Conservation (phyloP, 176 grass and related monocot species). For the Cenchrus americanus region DNA sequence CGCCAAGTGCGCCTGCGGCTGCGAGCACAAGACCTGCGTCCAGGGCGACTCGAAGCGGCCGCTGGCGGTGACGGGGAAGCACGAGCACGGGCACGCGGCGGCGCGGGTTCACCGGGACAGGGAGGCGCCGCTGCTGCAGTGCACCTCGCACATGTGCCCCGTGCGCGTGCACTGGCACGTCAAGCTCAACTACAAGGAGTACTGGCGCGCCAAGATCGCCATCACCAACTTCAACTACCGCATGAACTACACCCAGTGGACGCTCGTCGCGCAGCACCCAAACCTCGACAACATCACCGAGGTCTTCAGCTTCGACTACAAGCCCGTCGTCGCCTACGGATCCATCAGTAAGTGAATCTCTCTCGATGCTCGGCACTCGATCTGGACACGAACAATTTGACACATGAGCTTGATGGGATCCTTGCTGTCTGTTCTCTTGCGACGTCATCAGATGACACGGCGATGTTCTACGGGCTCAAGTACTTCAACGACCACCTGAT, state of each 20-base stretch:
- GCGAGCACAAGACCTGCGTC: slow-evolving; percentile 85
- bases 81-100: slow-evolving; percentile 47
- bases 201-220: slow-evolving; percentile 89
- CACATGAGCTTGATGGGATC: neutral
- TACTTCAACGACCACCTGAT: slow-evolving; percentile 92
- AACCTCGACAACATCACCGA: slow-evolving; percentile 92
- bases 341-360: slow-evolving; percentile 64
- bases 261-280: slow-evolving; percentile 86
- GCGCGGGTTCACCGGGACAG: neutral
- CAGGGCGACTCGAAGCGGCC: slow-evolving; percentile 55
- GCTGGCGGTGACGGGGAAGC: slow-evolving; percentile 54
- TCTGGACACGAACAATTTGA: too few species aligned
- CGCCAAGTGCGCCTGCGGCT: slow-evolving; percentile 81
- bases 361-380: neutral
- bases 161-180: slow-evolving; percentile 94
- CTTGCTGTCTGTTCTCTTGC: neutral
- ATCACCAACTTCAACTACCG: slow-evolving; percentile 96
- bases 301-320: slow-evolving; percentile 96
- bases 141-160: slow-evolving; percentile 94
- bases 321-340: slow-evolving; percentile 68
- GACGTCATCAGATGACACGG: slow-evolving; percentile 69
- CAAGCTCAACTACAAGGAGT: slow-evolving; percentile 96
- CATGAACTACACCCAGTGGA: slow-evolving; percentile 97
- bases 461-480: slow-evolving; percentile 93
- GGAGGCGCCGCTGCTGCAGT: slow-evolving; percentile 68